These are phyloP conservation scores for Clonostachys sp. DNA, from an alignment of 2,329 filamentous ascomycete species.

Conservation along the genomic window DNA sequence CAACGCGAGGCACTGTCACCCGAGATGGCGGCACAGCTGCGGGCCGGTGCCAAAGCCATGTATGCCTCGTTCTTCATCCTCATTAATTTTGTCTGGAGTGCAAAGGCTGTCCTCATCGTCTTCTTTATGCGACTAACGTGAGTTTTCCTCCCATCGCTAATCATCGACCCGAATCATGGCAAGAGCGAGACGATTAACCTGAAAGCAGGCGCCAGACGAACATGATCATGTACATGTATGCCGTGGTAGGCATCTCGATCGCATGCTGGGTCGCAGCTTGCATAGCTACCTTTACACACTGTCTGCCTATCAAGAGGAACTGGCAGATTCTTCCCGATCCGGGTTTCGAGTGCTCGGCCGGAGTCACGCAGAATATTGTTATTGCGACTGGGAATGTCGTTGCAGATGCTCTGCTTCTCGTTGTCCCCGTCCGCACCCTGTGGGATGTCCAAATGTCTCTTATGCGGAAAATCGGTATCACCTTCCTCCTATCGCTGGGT, in stretches of 20 bases:
- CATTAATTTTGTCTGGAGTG: slow-evolving; percentile 2
- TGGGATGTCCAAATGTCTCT: neutral
- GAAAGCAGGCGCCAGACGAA: neutral
- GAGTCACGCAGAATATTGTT: slow-evolving; percentile 2
- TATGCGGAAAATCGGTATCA: slow-evolving; percentile 1
- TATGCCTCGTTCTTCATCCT: slow-evolving; percentile 4
- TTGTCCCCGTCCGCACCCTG: slow-evolving; percentile 1
- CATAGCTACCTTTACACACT: slow-evolving; percentile 1
- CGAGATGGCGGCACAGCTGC: neutral
- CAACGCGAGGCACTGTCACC: slow-evolving; percentile 2
- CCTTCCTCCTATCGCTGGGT: slow-evolving; percentile 2
- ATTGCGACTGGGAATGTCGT: slow-evolving; percentile 2
- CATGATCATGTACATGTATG: neutral
- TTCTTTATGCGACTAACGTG: slow-evolving; percentile 3
- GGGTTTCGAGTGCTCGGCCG: slow-evolving; percentile 2
- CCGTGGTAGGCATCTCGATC: neutral
- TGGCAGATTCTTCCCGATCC: slow-evolving; percentile 3
- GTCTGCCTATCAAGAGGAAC: slow-evolving; percentile 1
- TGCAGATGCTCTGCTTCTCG: slow-evolving; percentile 1
- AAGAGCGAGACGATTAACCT: neutral
- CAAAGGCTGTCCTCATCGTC: slow-evolving; percentile 1
- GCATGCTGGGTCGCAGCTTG: slow-evolving; percentile 2
- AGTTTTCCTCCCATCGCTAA: neutral
- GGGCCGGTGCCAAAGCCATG: slow-evolving; percentile 1
- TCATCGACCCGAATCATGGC: neutral